These are phyloP conservation scores for Pilobolus umbonatus DNA, from an alignment of 192 early-diverging fungal genomes.

Conservation along the genomic window DNA sequence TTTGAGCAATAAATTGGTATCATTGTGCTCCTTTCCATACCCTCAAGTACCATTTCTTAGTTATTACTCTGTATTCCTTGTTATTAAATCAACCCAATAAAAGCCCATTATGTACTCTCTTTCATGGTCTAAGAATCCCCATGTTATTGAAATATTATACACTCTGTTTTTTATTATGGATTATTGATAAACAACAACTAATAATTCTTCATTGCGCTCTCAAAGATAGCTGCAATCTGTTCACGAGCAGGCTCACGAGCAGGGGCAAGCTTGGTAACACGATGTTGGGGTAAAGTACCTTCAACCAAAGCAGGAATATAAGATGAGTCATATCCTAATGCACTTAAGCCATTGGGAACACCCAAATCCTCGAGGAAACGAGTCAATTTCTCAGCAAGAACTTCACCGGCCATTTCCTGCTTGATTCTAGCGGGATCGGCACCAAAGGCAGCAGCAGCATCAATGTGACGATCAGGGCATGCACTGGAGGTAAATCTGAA, in stretches of 20 bases:
- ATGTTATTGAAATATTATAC: too few relatives aligned
- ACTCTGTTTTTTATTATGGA: neutral
- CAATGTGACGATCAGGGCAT: conserved; percentile 83
- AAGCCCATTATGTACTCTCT: too few relatives aligned
- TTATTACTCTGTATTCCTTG: too few relatives aligned
- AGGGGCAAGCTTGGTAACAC: conserved; percentile 89
- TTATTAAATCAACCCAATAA: too few relatives aligned
- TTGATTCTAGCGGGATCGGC: conserved; percentile 62
- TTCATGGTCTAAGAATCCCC: too few relatives aligned
- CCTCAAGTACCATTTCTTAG: too few relatives aligned
- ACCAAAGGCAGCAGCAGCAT: conserved; percentile 72
- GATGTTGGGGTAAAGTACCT: conserved; percentile 86
- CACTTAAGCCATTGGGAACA: conserved; percentile 78
- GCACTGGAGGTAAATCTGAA: conserved; percentile 78
- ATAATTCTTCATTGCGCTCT: conserved; percentile 52
- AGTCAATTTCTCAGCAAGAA: conserved; percentile 73
- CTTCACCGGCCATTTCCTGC: conserved; percentile 63
- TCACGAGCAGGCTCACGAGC: conserved; percentile 54
- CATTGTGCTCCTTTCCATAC: too few relatives aligned
- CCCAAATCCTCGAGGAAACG: conserved; percentile 70
- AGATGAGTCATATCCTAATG: conserved; percentile 66
- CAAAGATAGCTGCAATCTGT: conserved; percentile 61
- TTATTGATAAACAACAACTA: conserved; percentile 7
- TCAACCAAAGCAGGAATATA: conserved; percentile 73
- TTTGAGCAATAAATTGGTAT: too few relatives aligned